Evolutionary conservation across 495 filamentous ascomycete genomes (phyloP).

Genomic region (Xylaria telfairii): DNA sequence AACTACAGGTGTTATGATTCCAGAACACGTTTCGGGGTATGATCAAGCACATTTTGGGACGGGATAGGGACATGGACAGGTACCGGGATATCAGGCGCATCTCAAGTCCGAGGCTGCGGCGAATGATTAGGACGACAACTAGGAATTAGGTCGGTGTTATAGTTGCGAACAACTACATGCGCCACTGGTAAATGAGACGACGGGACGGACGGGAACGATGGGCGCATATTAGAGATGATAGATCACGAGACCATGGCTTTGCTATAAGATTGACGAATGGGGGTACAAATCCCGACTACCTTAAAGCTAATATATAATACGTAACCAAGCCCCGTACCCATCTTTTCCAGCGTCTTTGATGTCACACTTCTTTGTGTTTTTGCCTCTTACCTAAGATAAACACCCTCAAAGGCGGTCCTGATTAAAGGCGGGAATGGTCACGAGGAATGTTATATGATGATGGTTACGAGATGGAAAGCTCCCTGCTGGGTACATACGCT

Average conservation of each 20-base stretch:
- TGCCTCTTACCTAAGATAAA: slow-evolving; percentile 12
- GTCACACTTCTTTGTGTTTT: not conserved
- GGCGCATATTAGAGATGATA: slow-evolving; percentile 14
- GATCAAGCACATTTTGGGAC: not conserved
- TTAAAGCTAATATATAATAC: slow-evolving; percentile 13
- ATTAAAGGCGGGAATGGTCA: slow-evolving; percentile 4
- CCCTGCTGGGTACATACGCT: slow-evolving; percentile 14
- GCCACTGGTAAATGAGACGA: not conserved
- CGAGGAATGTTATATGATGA: slow-evolving; percentile 26
- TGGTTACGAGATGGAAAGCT: slow-evolving; percentile 37
- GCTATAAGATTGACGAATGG: slow-evolving; percentile 1
- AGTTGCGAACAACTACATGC: not conserved
- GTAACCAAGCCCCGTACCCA: not conserved
- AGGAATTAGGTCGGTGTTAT: not conserved
- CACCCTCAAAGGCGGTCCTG: not conserved
- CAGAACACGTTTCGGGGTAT: not conserved
- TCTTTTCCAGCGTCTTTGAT: not conserved
- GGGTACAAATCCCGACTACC: not conserved
- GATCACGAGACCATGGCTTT: not conserved
- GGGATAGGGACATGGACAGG: slow-evolving; percentile 5
- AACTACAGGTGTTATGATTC: slow-evolving; percentile 14
- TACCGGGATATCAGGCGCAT: not conserved
- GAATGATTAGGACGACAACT: not conserved
- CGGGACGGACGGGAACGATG: not conserved
- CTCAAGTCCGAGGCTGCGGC: not conserved